These are phyloP conservation scores for Isatis tinctoria DNA, from an alignment of 345 rosid genomes.

Conservation along the genomic window DNA sequence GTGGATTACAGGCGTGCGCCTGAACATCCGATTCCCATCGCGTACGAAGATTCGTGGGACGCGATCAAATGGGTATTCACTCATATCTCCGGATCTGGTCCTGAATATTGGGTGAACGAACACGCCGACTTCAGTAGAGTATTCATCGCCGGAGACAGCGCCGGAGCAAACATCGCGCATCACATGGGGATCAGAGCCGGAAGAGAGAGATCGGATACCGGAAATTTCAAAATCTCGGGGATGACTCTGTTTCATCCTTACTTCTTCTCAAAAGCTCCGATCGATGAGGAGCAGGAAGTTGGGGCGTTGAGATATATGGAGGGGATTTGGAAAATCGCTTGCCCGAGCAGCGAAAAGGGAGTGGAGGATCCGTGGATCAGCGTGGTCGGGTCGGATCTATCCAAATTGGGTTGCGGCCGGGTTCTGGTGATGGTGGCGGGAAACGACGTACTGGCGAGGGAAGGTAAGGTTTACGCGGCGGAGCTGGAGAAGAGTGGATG, in stretches of 20 bases:
- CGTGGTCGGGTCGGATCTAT: constrained; percentile 23
- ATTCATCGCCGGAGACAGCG: constrained; percentile 41
- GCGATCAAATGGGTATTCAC: constrained; percentile 46
- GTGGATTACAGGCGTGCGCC: constrained; percentile 45
- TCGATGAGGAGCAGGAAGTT: neutral
- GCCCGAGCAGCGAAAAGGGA: constrained; percentile 32
- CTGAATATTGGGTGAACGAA: constrained; percentile 36
- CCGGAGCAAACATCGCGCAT: constrained; percentile 52
- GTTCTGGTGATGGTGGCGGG: constrained; percentile 8
- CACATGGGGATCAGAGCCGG: constrained; percentile 36
- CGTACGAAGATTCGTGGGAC: constrained; percentile 50
- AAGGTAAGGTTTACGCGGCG: constrained; percentile 35
- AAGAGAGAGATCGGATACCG: neutral
- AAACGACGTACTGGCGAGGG: constrained; percentile 29
- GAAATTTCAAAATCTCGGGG: constrained; percentile 6
- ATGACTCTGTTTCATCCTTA: constrained; percentile 38
- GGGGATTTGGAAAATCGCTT: constrained; percentile 27
- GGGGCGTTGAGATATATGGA: neutral
- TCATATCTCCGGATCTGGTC: constrained; percentile 26
- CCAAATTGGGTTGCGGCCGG: constrained; percentile 28
- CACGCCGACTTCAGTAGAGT: constrained; percentile 36
- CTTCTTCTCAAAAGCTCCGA: constrained; percentile 36
- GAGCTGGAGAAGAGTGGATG: constrained; percentile 40
- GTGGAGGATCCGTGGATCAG: constrained; percentile 33
- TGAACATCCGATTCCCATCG: constrained; percentile 42